Base-by-base conservation (phyloP, 2,329 filamentous ascomycete species). In the Hypoxylon sp. region DNA sequence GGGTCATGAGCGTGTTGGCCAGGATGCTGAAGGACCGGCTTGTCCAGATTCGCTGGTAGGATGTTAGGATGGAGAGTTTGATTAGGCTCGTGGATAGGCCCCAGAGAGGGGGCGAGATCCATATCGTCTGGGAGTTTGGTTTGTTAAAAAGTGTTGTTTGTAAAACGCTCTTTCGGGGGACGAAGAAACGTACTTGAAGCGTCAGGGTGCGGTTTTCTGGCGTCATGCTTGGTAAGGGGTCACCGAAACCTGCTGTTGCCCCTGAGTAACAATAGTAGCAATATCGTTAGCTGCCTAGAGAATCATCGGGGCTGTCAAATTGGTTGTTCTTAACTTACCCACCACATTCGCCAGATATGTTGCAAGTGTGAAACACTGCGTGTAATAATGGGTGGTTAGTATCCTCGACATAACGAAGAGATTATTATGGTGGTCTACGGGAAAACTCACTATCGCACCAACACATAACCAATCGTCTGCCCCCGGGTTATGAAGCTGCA, bases 41-140 rank as follows among this genome's bases (percentile, higher is more conserved):
- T 0, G 54, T 43, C 53, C 57, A 62, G 34, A 62, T 60, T 3
- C 59, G 59, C 7, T 43, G 23, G 43, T 62, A 62, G 9, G 57
- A 60, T 17, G 46, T 21, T 13, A 62, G 34, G 42, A 62, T 55
- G 29, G 59, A 62, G 35, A 56, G 51, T 17, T 62, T 62, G 42
- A 59, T 29, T 1, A 58, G 29, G 2, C 44, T 27, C 1, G 59
- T 47, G 4, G 57, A 58, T 23, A 62, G 45, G 15, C 57, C 57
- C 59, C 59, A 62, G 30, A 60, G 46, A 2, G 57, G 54, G 20
- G 59, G 59, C 5, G 56, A 59, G 21, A 60, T 53, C 59, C 59
- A 62, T 7, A 58, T 34, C 11, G 51, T 56, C 56, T 61, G 3
- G 21, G n/a, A 8, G 3, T n/a, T 2, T 29, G 5, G 32, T 46